Evolutionary conservation across 148 eudicot genomes (phyloP).

Genomic region (Mesembryanthemum crystallinum): DNA sequence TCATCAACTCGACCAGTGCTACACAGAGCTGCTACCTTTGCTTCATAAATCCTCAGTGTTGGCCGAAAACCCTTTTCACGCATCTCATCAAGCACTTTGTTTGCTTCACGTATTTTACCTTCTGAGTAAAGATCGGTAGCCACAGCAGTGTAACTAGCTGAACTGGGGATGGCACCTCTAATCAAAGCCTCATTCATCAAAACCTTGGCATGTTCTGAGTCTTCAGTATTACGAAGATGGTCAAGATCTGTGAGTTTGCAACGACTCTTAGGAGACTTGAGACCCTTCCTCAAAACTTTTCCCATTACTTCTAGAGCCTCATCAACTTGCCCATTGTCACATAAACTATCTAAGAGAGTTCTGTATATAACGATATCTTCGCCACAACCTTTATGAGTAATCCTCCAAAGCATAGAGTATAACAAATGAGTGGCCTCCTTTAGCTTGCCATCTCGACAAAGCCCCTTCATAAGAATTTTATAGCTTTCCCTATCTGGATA

Average conservation of each 20-base stretch:
- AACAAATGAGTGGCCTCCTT: slow-evolving; percentile 78
- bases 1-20: slow-evolving; percentile 50
- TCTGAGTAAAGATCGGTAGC: slow-evolving; percentile 64
- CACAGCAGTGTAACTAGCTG: slow-evolving; percentile 60
- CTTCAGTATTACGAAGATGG: slow-evolving; percentile 37
- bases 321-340: slow-evolving; percentile 54
- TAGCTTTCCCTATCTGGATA: slow-evolving; percentile 71
- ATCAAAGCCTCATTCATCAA: slow-evolving; percentile 64
- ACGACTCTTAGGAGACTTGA: slow-evolving; percentile 58
- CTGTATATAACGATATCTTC: slow-evolving; percentile 74
- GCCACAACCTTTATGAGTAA: slow-evolving; percentile 85
- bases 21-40: slow-evolving; percentile 63
- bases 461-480: slow-evolving; percentile 69
- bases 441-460: slow-evolving; percentile 67
- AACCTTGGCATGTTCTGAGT: slow-evolving; percentile 40
- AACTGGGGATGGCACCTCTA: slow-evolving; percentile 62
- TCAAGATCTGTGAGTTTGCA: slow-evolving; percentile 47
- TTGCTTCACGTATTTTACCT: slow-evolving; percentile 53
- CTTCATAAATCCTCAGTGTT: slow-evolving; percentile 48
- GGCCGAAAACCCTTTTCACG: slow-evolving; percentile 51
- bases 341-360: slow-evolving; percentile 61
- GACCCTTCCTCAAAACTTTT: slow-evolving; percentile 75
- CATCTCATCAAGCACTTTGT: slow-evolving; percentile 61
- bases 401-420: slow-evolving; percentile 87
- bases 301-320: slow-evolving; percentile 70